These are phyloP conservation scores for Leccinum rimulosum DNA, from an alignment of 768 basidiomycete genomes.

Conservation along the genomic window DNA sequence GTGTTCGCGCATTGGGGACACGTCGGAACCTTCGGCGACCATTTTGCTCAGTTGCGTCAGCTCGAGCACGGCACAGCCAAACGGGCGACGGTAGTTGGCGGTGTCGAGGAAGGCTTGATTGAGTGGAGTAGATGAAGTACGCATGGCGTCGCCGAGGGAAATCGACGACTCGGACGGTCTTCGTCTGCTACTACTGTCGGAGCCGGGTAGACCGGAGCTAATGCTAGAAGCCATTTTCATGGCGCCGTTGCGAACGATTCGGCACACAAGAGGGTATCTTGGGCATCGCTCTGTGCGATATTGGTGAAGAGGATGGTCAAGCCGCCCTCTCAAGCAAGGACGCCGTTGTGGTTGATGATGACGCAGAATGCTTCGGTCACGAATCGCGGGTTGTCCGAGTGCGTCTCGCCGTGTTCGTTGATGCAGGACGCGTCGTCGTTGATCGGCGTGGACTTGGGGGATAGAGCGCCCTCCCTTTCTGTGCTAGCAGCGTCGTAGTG, in stretches of 20 bases:
- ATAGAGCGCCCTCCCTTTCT: too few species aligned
- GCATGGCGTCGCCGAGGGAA: constrained; percentile 32
- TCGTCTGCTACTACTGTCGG: constrained; percentile 39
- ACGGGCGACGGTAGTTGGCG: constrained; percentile 76
- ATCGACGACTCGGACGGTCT: constrained; percentile 54
- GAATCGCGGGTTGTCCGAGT: constrained; percentile 70
- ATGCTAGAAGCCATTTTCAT: constrained; percentile 67
- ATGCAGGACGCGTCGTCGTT: too few species aligned
- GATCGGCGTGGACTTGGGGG: too few species aligned
- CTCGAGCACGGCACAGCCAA: constrained; percentile 94
- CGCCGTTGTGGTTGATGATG: constrained; percentile 89
- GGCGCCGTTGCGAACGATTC: constrained; percentile 84
- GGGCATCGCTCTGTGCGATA: constrained; percentile 80
- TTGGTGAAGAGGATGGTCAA: constrained; percentile 72
- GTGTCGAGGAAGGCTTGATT: constrained; percentile 33
- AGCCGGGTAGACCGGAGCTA: constrained; percentile 44
- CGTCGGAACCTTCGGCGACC: constrained; percentile 59
- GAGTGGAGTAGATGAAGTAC: constrained; percentile 22
- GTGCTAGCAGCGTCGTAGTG: too few species aligned
- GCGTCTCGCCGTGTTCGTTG: too few species aligned
- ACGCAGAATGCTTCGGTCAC: constrained; percentile 93
- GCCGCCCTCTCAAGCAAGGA: constrained; percentile 74
- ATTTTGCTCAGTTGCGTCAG: constrained; percentile 72
- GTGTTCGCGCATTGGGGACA: constrained; percentile 67
- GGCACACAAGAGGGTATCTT: constrained; percentile 86